A percentile compares a stretch with the other conserved stretches of the same genome.
These are phyloP conservation scores for Kluyveromyces aestuarii DNA, from an alignment of 805 yeast genomes.

Conservation along the genomic window DNA sequence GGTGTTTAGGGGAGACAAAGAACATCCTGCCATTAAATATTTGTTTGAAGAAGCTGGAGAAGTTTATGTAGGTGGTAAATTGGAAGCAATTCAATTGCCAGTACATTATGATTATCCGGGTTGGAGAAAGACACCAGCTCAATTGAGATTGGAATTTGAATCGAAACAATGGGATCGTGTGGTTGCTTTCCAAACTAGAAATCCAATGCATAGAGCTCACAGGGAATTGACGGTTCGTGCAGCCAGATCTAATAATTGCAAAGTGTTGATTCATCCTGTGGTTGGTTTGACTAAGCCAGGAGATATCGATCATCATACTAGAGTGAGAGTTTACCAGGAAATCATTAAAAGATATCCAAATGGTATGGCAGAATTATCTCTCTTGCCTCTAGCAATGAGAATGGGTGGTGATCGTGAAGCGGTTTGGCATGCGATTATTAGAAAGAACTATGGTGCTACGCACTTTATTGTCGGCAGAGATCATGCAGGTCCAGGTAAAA, in stretches of 20 bases:
- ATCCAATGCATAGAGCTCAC: slow-evolving; percentile 98
- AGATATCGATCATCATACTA: slow-evolving; percentile 94
- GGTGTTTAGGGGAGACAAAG: slow-evolving; percentile 94
- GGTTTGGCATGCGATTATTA: slow-evolving; percentile 94
- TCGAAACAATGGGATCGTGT: slow-evolving; percentile 78
- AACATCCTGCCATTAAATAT: slow-evolving; percentile 86
- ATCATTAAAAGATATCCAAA: slow-evolving; percentile 87
- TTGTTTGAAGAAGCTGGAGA: slow-evolving; percentile 69
- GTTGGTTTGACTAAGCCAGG: slow-evolving; percentile 97
- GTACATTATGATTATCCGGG: slow-evolving; percentile 86
- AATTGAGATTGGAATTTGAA: slow-evolving; percentile 75
- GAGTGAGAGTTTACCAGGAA: slow-evolving; percentile 91
- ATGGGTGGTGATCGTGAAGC: slow-evolving; percentile 99
- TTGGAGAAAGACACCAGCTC: slow-evolving; percentile 82
- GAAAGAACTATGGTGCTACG: slow-evolving; percentile 93
- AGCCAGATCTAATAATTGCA: slow-evolving; percentile 84
- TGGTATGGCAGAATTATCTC: slow-evolving; percentile 83
- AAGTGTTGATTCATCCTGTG: slow-evolving; percentile 89
- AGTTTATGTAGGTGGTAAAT: slow-evolving; percentile 76
- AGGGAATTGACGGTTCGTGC: slow-evolving; percentile 94
- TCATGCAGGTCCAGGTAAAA: slow-evolving; percentile 93
- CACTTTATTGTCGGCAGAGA: slow-evolving; percentile 97
- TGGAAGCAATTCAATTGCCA: slow-evolving; percentile 78
- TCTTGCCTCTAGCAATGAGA: slow-evolving; percentile 94
- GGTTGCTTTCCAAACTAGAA: slow-evolving; percentile 96